Evolutionary conservation across 345 rosid genomes (phyloP).

Genomic region (Eucalyptus sp.): DNA sequence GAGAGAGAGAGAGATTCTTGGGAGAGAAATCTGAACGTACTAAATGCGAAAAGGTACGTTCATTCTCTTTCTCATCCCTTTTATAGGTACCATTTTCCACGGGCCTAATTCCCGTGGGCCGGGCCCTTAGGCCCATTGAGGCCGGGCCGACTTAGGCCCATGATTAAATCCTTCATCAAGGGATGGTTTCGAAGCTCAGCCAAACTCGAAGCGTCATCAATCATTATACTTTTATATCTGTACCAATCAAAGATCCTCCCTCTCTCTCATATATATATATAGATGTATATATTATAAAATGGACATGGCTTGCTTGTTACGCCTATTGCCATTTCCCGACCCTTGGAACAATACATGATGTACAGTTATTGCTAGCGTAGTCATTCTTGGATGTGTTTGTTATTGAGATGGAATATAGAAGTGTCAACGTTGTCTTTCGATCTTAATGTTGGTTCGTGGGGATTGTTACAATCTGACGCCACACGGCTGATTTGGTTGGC

Average conservation of each 20-base stretch:
- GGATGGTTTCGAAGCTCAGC: background rate
- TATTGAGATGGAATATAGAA: background rate
- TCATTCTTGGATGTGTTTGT: background rate
- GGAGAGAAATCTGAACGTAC: too few relatives aligned
- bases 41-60: too few relatives aligned
- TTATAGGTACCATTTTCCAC: too few relatives aligned
- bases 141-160: too few relatives aligned
- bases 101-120: too few relatives aligned
- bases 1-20: too few relatives aligned
- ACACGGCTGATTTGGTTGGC: background rate
- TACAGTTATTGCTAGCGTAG: background rate
- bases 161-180: too few relatives aligned
- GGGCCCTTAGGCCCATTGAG: too few relatives aligned
- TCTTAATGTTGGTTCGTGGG: background rate
- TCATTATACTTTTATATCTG: background rate
- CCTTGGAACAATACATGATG: background rate
- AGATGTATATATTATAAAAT: background rate
- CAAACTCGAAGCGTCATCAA: background rate
- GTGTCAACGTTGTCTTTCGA: background rate
- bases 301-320: background rate
- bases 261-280: background rate
- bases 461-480: background rate
- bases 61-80: too few relatives aligned
- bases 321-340: background rate
- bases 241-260: background rate